Conservation (phyloP, 371 early-diverging fungal genomes). For the Dinochytrium kinnereticum region DNA sequence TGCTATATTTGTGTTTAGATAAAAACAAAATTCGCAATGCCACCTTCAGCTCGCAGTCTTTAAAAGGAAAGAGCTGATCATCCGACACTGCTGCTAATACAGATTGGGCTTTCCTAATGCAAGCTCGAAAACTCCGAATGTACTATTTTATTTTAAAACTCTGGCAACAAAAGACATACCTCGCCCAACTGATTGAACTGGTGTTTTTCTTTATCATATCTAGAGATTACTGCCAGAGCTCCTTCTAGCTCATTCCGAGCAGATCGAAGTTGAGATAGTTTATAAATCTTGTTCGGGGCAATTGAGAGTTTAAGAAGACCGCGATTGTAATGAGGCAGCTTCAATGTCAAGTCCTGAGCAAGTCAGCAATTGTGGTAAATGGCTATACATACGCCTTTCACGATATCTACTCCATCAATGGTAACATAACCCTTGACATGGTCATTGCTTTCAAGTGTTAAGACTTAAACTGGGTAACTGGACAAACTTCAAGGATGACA, state of each 20-base stretch:
- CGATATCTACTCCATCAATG: constrained; percentile 39
- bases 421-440: constrained; percentile 48
- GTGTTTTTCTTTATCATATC: background rate
- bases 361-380: background rate
- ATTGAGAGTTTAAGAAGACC: constrained; percentile 35
- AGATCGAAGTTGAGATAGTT: constrained; percentile 10
- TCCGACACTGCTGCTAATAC: background rate
- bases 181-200: background rate
- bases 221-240: background rate
- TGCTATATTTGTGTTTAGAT: constrained; percentile 13
- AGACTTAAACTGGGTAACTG: background rate
- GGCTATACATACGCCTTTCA: constrained; percentile 38
- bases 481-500: background rate
- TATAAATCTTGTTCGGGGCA: constrained; percentile 20
- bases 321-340: constrained; percentile 44
- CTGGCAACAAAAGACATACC: too few species aligned
- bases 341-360: constrained; percentile 42
- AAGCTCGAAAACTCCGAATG: background rate
- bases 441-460: constrained; percentile 20
- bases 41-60: constrained; percentile 23
- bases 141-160: too few species aligned
- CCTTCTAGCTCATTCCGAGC: background rate
- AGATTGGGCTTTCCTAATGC: background rate
- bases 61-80: constrained; percentile 22
- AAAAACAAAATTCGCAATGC: background rate